phyloP scores from a whole-genome alignment of 371 early-diverging fungal species.

The Nematocida sp. region DNA sequence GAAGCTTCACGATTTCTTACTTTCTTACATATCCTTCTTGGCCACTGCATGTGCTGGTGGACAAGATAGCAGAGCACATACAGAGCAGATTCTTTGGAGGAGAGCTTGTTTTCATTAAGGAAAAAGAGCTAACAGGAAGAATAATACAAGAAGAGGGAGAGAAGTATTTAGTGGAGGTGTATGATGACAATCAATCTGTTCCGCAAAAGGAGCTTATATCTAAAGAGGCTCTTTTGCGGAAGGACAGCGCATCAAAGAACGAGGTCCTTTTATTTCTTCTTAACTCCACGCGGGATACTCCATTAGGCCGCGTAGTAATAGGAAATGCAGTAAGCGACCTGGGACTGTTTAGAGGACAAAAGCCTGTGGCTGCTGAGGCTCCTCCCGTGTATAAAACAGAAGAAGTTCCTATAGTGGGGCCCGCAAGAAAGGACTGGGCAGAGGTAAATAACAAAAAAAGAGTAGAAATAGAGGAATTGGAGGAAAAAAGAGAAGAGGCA shows the following conservation, averaged over 20 bases:
- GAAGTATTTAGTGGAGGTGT: slow-evolving; percentile 51
- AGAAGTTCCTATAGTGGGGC: neutral
- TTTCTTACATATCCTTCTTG: slow-evolving; percentile 50
- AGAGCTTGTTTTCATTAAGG: slow-evolving; percentile 53
- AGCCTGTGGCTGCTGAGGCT: neutral
- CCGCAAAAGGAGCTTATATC: slow-evolving; percentile 39
- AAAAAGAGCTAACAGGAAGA: slow-evolving; percentile 38
- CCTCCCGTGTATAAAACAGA: neutral
- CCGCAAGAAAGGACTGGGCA: neutral
- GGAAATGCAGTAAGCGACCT: slow-evolving; percentile 58
- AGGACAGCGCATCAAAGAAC: slow-evolving; percentile 39
- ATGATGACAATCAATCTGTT: slow-evolving; percentile 14
- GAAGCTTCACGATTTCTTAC: slow-evolving; percentile 52
- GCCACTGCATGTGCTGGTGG: slow-evolving; percentile 30
- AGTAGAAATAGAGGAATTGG: slow-evolving; percentile 4
- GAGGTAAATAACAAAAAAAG: slow-evolving; percentile 5
- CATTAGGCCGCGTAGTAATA: slow-evolving; percentile 54
- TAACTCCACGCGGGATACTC: slow-evolving; percentile 49
- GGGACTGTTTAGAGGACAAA: slow-evolving; percentile 52
- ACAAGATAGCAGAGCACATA: slow-evolving; percentile 29
- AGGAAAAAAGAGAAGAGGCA: slow-evolving; percentile 14
- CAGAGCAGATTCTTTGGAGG: slow-evolving; percentile 52
- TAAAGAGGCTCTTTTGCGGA: slow-evolving; percentile 26
- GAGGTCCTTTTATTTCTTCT: slow-evolving; percentile 57
- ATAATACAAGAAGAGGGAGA: slow-evolving; percentile 31